Conservation (phyloP, 2,329 filamentous ascomycete genomes). For the Fusarium setosum region DNA sequence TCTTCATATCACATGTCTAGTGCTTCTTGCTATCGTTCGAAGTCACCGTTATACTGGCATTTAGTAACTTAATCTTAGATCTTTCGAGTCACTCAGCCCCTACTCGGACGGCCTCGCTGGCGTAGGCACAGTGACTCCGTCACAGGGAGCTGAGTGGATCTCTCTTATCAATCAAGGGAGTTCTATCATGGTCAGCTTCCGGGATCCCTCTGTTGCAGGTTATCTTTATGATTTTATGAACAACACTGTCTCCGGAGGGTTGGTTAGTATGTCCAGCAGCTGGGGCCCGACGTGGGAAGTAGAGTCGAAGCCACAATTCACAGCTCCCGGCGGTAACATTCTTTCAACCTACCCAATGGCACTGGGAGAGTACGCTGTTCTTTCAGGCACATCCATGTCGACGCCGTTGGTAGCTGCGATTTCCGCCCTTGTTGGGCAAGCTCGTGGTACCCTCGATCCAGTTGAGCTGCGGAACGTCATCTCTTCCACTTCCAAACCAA, state of each 20-base stretch:
- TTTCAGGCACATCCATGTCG: not conserved
- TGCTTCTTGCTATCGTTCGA: too few species aligned
- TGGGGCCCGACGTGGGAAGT: slow-evolving; percentile 8
- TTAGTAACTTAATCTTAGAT: not conserved
- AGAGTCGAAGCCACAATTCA: not conserved
- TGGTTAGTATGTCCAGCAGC: not conserved
- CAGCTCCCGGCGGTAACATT: not conserved
- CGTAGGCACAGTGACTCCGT: not conserved
- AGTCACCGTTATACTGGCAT: too few species aligned
- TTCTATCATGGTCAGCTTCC: not conserved
- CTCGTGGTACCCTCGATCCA: not conserved
- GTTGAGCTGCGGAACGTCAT: not conserved
- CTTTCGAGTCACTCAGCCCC: not conserved
- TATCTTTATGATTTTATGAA: not conserved
- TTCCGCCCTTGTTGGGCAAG: not conserved
- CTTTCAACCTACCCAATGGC: not conserved
- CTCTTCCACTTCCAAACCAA: not conserved
- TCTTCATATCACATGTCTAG: not conserved
- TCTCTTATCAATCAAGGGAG: not conserved
- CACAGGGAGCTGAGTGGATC: not conserved
- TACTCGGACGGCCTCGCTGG: not conserved
- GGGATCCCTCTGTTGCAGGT: not conserved
- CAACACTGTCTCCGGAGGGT: not conserved
- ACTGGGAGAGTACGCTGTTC: not conserved
- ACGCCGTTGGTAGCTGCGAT: not conserved